Conservation (phyloP, 495 filamentous ascomycete species). For the Aspergillus diversus region DNA sequence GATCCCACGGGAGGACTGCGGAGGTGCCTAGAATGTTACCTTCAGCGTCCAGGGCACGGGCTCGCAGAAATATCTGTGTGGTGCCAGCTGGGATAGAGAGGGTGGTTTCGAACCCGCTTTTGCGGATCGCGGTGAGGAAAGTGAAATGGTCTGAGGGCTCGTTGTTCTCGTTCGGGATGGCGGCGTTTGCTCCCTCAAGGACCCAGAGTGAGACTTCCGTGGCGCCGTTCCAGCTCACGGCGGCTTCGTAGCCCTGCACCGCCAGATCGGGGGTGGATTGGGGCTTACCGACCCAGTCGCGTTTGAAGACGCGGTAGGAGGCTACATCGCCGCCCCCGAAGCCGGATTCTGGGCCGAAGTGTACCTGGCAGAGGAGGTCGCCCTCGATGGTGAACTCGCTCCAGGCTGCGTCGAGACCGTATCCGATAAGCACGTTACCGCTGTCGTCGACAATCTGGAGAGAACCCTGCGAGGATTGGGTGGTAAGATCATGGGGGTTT, state of each 20-base stretch:
- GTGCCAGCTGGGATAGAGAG: constrained; percentile 25
- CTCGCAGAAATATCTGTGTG: constrained; percentile 13
- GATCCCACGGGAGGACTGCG: constrained; percentile 21
- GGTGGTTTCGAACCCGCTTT: constrained; percentile 40
- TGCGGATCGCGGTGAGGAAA: constrained; percentile 33
- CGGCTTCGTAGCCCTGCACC: constrained; percentile 27
- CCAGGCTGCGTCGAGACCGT: constrained; percentile 51
- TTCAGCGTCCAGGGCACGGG: constrained; percentile 22
- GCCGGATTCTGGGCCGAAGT: constrained; percentile 34
- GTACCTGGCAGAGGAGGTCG: constrained; percentile 35
- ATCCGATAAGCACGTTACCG: constrained; percentile 52
- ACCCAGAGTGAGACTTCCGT: constrained; percentile 44
- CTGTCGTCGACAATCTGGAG: constrained; percentile 43
- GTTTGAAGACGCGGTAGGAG: constrained; percentile 44
- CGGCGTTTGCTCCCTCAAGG: constrained; percentile 28
- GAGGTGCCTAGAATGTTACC: constrained; percentile 23
- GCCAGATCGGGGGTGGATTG: constrained; percentile 33
- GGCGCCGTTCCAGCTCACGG: constrained; percentile 49
- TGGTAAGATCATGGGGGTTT: constrained; percentile 35
- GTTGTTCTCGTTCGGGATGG: constrained; percentile 14
- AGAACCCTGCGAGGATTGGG: constrained; percentile 48
- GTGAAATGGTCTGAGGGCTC: constrained; percentile 17
- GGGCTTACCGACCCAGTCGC: constrained; percentile 41
- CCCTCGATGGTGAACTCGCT: constrained; percentile 48
- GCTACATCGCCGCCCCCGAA: constrained; percentile 34